Conservation (phyloP, 2,329 filamentous ascomycete genomes). For the Neofusicoccum sp. region DNA sequence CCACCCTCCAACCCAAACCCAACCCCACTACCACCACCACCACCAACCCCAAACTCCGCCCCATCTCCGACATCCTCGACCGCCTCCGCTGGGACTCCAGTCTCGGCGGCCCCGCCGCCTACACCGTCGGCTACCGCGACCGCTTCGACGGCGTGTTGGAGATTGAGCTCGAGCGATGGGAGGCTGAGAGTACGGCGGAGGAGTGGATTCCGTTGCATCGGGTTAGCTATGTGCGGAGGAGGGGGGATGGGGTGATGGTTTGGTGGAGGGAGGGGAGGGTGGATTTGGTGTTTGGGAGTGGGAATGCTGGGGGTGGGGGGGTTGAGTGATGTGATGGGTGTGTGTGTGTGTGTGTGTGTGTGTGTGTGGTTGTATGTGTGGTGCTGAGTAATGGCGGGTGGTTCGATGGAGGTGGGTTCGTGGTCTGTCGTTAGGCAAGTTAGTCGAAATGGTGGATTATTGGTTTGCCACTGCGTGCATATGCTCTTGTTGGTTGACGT, state of each 20-base stretch:
- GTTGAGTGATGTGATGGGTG: not conserved
- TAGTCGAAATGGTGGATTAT: not conserved
- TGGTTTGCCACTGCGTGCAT: not conserved
- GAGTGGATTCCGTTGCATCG: constrained; percentile 53
- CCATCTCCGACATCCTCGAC: constrained; percentile 37
- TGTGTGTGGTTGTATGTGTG: too few relatives aligned
- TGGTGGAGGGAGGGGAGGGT: constrained; percentile 45
- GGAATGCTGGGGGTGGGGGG: constrained; percentile 17
- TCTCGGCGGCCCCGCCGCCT: constrained; percentile 30
- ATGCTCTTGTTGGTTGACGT: not conserved
- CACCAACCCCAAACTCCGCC: constrained; percentile 15
- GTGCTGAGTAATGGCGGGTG: too few relatives aligned
- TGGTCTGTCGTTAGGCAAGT: too few relatives aligned
- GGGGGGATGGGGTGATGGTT: constrained; percentile 31
- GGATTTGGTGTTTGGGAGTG: constrained; percentile 43
- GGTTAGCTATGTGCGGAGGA: constrained; percentile 28
- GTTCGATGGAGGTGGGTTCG: too few relatives aligned
- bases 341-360: too few relatives aligned
- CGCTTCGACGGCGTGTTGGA: constrained; percentile 47
- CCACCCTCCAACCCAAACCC: not conserved
- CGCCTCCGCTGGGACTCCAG: constrained; percentile 44
- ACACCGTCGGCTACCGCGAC: constrained; percentile 49
- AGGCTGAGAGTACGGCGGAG: constrained; percentile 47
- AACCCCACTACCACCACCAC: not conserved
- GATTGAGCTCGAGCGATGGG: constrained; percentile 45